A percentile compares a stretch with the other conserved stretches of the same genome.
phyloP scores from a whole-genome alignment of 2,329 filamentous ascomycete species.

The Aplosporella prunicola region DNA sequence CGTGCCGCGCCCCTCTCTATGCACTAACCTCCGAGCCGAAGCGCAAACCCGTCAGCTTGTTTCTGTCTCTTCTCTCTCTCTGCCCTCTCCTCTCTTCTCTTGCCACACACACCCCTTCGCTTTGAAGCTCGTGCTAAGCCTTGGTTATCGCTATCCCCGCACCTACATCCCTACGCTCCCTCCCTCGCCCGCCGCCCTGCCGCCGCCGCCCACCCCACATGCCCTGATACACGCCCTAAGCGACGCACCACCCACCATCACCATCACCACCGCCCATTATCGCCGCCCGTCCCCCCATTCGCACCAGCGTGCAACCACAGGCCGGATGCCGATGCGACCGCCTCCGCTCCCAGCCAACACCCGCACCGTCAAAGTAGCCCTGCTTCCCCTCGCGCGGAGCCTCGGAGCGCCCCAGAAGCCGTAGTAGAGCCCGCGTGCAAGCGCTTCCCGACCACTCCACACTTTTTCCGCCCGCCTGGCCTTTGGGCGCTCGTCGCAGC shows the following conservation, averaged over 20 bases:
- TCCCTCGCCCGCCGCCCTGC: constrained; percentile 2
- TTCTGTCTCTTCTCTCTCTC: too few relatives aligned
- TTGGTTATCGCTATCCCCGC: too few relatives aligned
- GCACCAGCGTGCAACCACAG: constrained; percentile 6
- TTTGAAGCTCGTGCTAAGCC: background rate
- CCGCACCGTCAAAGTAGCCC: constrained; percentile 2
- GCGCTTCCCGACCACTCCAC: constrained; percentile 8
- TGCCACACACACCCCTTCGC: background rate
- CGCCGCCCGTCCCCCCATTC: background rate
- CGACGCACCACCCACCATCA: constrained; percentile 5
- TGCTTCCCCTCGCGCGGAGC: background rate
- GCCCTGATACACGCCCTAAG: constrained; percentile 10
- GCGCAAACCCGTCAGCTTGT: too few relatives aligned
- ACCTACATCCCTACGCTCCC: background rate
- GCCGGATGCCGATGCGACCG: constrained; percentile 10
- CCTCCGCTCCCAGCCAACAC: constrained; percentile 4
- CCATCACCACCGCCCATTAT: background rate
- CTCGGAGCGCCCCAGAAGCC: background rate
- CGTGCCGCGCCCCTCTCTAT: too few relatives aligned
- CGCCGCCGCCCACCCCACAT: constrained; percentile 1
- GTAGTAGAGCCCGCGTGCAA: background rate
- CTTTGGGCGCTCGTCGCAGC: constrained; percentile 11
- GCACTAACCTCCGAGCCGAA: too few relatives aligned
- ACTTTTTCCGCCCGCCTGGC: constrained; percentile 11
- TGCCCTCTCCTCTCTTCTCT: background rate